Evolutionary conservation across 345 rosid species (phyloP), one percentile per base, ranked within the genome.

Genomic region (Jatropha curcas): DNA sequence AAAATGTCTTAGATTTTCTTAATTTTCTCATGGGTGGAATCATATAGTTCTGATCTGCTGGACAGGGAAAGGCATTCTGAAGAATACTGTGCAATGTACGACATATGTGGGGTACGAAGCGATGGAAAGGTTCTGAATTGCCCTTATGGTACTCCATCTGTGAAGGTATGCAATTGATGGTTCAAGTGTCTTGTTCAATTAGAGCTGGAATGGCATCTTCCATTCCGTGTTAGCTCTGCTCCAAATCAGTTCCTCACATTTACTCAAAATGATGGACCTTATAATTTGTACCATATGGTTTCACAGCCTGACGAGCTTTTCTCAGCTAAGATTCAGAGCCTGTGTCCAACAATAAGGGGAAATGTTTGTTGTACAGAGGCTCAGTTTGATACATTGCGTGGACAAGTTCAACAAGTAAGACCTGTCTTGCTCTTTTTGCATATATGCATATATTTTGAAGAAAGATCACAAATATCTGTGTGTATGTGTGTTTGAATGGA

Each of bases 71-170:
- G 3, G 37, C 74, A 76, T 76, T 25, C 65, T 34, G 52, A 41
- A 30, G 79, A 76, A 24, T 76, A 70, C 34, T 76, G 79, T 22
- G 74, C 74, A 17, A 76, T 76, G 79, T 76, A 76, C 64, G 79
- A 76, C 67, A 76, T 76, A 9, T 76, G 79, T 70, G 79, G 79
- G 31, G 41, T n/a, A 63, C 70, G 79, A 35, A 70, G 70, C 63
- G 79, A 76, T 70, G 79, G 79, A 1, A 76, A 76, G 37, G 79
- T 76, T 43, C 56, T 76, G 13, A 76, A 76, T 63, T 76, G 79
- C 70, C 79, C 79, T 17, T 76, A 69, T 24, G 46, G 59, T 69
- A 25, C 58, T 9, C 70, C 74, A n/a, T 76, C 79, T 33, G 79
- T 76, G 8, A 70, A 62, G 79, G 79, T 76, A 33, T 59, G 69